Conservation (phyloP, 2,329 filamentous ascomycete genomes). For the Penicillium fuscoglaucum region DNA sequence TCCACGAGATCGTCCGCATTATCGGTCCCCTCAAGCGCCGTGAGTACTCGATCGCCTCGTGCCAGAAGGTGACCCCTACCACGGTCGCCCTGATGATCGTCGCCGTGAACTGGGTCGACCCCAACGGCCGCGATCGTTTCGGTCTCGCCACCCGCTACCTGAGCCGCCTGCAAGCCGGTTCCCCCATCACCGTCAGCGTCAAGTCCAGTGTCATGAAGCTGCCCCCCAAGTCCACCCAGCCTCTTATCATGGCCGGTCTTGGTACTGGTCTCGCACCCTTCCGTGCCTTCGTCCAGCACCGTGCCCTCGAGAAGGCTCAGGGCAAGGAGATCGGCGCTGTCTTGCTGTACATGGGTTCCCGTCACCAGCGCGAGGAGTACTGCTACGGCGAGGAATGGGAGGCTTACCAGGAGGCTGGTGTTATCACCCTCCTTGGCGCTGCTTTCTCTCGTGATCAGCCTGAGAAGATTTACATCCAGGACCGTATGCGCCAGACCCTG, state of each 20-base stretch:
- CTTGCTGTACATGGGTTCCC: slow-evolving; percentile 92
- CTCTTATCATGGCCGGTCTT: slow-evolving; percentile 98
- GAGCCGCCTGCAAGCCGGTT: slow-evolving; percentile 70
- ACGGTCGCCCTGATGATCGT: slow-evolving; percentile 95
- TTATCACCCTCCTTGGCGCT: slow-evolving; percentile 88
- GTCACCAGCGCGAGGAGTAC: slow-evolving; percentile 97
- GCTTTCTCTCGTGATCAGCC: slow-evolving; percentile 97
- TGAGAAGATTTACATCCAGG: slow-evolving; percentile 99
- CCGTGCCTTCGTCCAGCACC: slow-evolving; percentile 97
- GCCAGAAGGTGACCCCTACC: slow-evolving; percentile 87
- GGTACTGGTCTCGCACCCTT: slow-evolving; percentile 98
- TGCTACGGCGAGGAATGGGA: slow-evolving; percentile 99
- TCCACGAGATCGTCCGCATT: slow-evolving; percentile 85
- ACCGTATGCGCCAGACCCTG: slow-evolving; percentile 89
- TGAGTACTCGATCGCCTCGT: slow-evolving; percentile 98
- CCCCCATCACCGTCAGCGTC: slow-evolving; percentile 84
- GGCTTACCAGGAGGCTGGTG: slow-evolving; percentile 90
- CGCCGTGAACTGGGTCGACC: slow-evolving; percentile 92
- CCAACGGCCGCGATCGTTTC: slow-evolving; percentile 80
- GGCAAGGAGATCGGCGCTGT: slow-evolving; percentile 93
- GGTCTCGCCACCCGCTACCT: slow-evolving; percentile 94
- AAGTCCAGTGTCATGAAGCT: slow-evolving; percentile 99
- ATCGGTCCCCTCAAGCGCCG: slow-evolving; percentile 90
- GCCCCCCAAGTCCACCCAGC: slow-evolving; percentile 80
- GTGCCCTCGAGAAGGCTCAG: slow-evolving; percentile 95